Conservation (phyloP, 2,329 filamentous ascomycete genomes). For the Zasmidium angulare region DNA sequence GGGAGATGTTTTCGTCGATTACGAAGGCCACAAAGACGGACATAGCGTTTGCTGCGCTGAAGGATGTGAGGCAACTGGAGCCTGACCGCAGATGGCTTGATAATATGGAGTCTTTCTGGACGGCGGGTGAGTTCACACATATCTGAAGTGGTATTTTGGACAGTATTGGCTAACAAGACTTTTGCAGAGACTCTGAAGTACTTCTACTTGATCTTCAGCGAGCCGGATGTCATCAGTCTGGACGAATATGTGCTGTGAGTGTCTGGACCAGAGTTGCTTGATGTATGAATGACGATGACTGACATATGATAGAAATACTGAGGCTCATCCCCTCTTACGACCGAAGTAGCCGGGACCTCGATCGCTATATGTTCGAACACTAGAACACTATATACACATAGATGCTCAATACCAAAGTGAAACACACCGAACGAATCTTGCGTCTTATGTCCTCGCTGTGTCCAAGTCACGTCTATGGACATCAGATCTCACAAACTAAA, state of each 20-base stretch:
- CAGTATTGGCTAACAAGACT: constrained; percentile 17
- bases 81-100: constrained; percentile 46
- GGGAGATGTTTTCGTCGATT: constrained; percentile 71
- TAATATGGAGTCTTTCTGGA: constrained; percentile 73
- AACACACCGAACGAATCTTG: too few species aligned
- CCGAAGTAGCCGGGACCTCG: background rate
- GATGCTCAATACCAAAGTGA: too few species aligned
- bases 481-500: too few species aligned
- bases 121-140: background rate
- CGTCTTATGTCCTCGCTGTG: too few species aligned
- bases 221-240: constrained; percentile 58
- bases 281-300: too few species aligned
- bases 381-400: too few species aligned
- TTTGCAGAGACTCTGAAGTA: constrained; percentile 69
- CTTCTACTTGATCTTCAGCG: constrained; percentile 63
- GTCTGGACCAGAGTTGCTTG: background rate
- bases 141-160: background rate
- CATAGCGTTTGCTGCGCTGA: constrained; percentile 65
- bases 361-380: too few species aligned
- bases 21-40: constrained; percentile 60
- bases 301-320: constrained; percentile 36
- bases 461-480: too few species aligned
- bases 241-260: constrained; percentile 51
- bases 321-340: constrained; percentile 41
- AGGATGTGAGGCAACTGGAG: constrained; percentile 60